Percentiles rank a stretch among this genome's conserved stretches.
These are phyloP conservation scores for Backusella westeae DNA, from an alignment of 192 early-diverging fungal genomes.

Conservation along the genomic window DNA sequence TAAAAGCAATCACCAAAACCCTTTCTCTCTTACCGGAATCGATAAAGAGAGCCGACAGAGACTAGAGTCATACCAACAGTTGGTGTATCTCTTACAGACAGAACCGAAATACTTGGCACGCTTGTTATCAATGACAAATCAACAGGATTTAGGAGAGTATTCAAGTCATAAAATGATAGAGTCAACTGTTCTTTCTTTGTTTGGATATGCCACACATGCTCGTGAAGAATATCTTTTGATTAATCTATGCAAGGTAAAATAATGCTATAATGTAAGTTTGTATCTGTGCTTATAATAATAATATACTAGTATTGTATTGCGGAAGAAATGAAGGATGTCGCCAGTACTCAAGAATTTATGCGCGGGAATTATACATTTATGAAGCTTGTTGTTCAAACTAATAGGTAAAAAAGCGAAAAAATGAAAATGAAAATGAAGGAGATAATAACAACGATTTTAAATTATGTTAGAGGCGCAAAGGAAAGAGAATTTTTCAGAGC, in stretches of 20 bases:
- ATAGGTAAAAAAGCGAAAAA: constrained; percentile 49
- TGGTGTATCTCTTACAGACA: constrained; percentile 97
- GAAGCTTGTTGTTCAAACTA: constrained; percentile 94
- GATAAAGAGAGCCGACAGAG: constrained; percentile 82
- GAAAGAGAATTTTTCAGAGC: constrained; percentile 89
- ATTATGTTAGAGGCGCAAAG: constrained; percentile 75
- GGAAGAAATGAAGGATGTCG: constrained; percentile 86
- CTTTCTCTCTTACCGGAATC: constrained; percentile 68
- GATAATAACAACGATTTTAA: neutral
- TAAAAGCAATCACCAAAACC: constrained; percentile 25
- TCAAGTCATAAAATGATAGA: constrained; percentile 83
- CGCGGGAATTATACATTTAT: constrained; percentile 96
- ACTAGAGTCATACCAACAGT: constrained; percentile 83
- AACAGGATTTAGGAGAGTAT: constrained; percentile 62
- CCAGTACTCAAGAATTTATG: constrained; percentile 89
- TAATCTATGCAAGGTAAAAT: constrained; percentile 82
- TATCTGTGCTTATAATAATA: neutral
- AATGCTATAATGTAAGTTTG: neutral
- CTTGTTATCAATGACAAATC: constrained; percentile 87
- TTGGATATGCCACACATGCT: constrained; percentile 95
- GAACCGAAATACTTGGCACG: constrained; percentile 89
- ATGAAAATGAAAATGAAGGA: neutral
- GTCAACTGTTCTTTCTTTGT: constrained; percentile 88
- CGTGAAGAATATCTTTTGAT: constrained; percentile 96
- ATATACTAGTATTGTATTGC: constrained; percentile 63